Evolutionary conservation across 352 stramenopile genomes (phyloP), one percentile per base, ranked within the genome.

Genomic region (Phytophthora citrophthora): DNA sequence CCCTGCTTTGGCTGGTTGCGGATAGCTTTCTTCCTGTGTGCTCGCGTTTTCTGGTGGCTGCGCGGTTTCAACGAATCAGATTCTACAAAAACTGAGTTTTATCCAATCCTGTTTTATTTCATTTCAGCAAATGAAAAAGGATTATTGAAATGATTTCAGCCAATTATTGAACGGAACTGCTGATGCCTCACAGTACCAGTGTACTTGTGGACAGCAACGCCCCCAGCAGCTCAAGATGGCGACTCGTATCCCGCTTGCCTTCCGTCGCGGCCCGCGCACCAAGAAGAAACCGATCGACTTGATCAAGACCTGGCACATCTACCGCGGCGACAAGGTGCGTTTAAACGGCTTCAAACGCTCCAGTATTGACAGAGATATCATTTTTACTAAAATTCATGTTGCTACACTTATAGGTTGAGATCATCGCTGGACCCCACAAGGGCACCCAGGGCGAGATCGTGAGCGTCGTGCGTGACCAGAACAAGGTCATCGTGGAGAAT

Each of bases 401-500:
- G 26, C 4, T 27, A 16, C 4, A 16, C 12, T 20, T 13, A 16
- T 60, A 94, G 85, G 86, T 94, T 4, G 86, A 95, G 61, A 79
- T 95, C 43, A 81, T 95, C 49, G 89, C 75, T 71, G 86, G 86
- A 38, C 84, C 84, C 20, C 83, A 95, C 75, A 91, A 90, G 70
- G 86, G 86, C 56, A 95, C 89, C 55, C 86, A 95, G 62, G 86
- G 86, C 20, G 61, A 86, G 15, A 75, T 95, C 38, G 68, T 87
- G 48, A 84, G 76, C 59, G 86, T 95, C 49, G 85, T 90, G 45
- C 84, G 86, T 44, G 83, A 90, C 23, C 64, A 81, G 61, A 95
- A 95, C 76, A 79, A 74, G 60, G 66, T 95, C 27, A 87, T 95
- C 39, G 77, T 95, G 16, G 84, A 95, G 74, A 92, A 93, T 76